These are phyloP conservation scores for Funneliformis geosporum DNA, from an alignment of 192 early-diverging fungal genomes.

Conservation along the genomic window DNA sequence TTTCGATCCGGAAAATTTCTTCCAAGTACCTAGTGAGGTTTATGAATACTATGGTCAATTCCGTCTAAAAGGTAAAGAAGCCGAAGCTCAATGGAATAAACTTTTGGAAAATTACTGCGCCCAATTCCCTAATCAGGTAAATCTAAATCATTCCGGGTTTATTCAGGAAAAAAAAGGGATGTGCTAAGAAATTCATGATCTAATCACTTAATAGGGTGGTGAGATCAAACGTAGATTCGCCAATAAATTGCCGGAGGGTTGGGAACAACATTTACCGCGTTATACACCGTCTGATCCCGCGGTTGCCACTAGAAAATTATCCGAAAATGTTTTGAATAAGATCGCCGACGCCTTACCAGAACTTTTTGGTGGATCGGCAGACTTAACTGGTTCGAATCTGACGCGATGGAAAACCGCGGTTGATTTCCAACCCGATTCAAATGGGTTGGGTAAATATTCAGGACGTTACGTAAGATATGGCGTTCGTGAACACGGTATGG, in stretches of 20 bases:
- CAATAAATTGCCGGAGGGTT: conserved; percentile 72
- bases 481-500: conserved; percentile 98
- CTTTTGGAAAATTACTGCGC: conserved; percentile 69
- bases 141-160: too few species aligned
- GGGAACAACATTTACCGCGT: conserved; percentile 70
- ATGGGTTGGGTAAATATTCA: conserved; percentile 74
- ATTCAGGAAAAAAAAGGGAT: too few species aligned
- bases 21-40: conserved; percentile 73
- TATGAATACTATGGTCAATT: conserved; percentile 54
- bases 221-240: conserved; percentile 77
- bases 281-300: conserved; percentile 82
- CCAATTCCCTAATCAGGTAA: conserved; percentile 62
- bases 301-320: conserved; percentile 86
- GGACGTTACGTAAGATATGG: conserved; percentile 93
- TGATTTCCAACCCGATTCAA: conserved; percentile 84
- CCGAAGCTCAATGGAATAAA: conserved; percentile 74
- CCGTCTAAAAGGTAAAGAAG: conserved; percentile 59
- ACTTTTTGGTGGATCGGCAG: conserved; percentile 92
- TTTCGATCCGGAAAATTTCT: conserved; percentile 75
- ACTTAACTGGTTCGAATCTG: conserved; percentile 95
- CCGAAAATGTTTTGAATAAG: conserved; percentile 81
- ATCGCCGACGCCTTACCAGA: conserved; percentile 80
- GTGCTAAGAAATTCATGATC: neutral
- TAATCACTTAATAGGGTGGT: conserved; percentile 41
- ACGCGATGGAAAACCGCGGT: conserved; percentile 94